Evolutionary conservation across 164 flowering plant genomes (phyloP), one percentile per base, ranked within the genome.

Genomic region (Kalanchoe fedtschenkoi): DNA sequence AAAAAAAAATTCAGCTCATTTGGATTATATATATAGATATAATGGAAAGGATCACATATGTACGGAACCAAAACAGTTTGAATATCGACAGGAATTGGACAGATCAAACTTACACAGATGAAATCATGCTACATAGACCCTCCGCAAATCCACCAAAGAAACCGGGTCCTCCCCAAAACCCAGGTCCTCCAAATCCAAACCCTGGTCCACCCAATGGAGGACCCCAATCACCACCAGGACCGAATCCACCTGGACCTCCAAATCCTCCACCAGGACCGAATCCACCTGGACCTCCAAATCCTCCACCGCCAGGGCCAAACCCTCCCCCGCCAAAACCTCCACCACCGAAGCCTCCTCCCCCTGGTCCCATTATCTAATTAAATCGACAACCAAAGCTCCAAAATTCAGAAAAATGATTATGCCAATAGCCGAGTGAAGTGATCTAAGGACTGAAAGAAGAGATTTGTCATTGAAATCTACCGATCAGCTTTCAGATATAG

Each of bases 51-150:
- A n/a, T 44, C 21, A 44, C 21, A 42, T 42, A 15, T 19, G n/a
- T 10, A 44, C 5, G 9, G 51, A 44, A 5, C 6, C n/a, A n/a
- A 44, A 5, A 5, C 10, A 35, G 4, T 4, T 37, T 37, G 8
- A 37, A 2, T 2, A 2, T 9, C 8, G 13, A 37, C 8, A 37
- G 11, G 13, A 37, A 37, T 6, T 1, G 11, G 13, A 2, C 0
- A n/a, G n/a, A n/a, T n/a, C n/a, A n/a, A n/a, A 51, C 56, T 51
- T 29, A 51, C 56, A 51, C 56, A 26, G 56, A 51, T 51, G 56
- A 24, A 51, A 51, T 51, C 56, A 51, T 51, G 56, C 56, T 26
- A 13, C 56, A 51, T 24, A 51, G 32, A 6, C 56, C 56, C 13
- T 51, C 56, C 3, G 56, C 56, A 51, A 51, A 51, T n/a, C 56